Evolutionary conservation across 2,329 filamentous ascomycete species (phyloP), one percentile per base, ranked within the genome.

Genomic region (Aspergillus sp.): DNA sequence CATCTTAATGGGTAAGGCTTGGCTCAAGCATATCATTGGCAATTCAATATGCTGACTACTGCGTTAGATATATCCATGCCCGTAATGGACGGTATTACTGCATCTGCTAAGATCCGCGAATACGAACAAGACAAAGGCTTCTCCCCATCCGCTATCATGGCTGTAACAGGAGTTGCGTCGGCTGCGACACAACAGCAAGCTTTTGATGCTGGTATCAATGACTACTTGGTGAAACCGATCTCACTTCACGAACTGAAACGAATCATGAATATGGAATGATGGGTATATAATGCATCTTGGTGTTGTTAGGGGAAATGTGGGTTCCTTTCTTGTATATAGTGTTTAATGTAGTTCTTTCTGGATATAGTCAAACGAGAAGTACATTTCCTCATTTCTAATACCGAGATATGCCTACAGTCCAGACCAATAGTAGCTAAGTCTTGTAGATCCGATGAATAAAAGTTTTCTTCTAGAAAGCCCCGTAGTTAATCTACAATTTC

Each of bases 21-120:
- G 12, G 6, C 27, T 2, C 33, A 30, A 22, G 7, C 19, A 39
- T 38, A n/a, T 13, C 6, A 12, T 1, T 5, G 0, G 2, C 6
- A 15, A 10, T 15, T 49, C 35, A 38, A 10, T 12, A 30, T 30
- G 25, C 25, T 30, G 10, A 25, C 17, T 4, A 50, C 59, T 44
- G 53, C 55, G 62, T 51, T 59, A 72, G 70, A 73, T 48, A 64
- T 74, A 17, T 67, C 63, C 13, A 73, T 73, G 70, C 71, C 71
- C 1, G 55, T 72, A 5, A 67, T 73, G 66, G 65, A 73, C 46
- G 71, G 72, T 1, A 67, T 74, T 22, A 62, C 65, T 20, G 68
- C 71, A 5, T 72, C 71, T 1, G 60, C 64, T 12, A 62, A 62
- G 15, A 74, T 74, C 46, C 64, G 72, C 17, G 55, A 60, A 20